A percentile compares a stretch with the other conserved stretches of the same genome.
Conservation (phyloP, 169 alveolate species). For the Pseudocohnilembus persalinus region DNA sequence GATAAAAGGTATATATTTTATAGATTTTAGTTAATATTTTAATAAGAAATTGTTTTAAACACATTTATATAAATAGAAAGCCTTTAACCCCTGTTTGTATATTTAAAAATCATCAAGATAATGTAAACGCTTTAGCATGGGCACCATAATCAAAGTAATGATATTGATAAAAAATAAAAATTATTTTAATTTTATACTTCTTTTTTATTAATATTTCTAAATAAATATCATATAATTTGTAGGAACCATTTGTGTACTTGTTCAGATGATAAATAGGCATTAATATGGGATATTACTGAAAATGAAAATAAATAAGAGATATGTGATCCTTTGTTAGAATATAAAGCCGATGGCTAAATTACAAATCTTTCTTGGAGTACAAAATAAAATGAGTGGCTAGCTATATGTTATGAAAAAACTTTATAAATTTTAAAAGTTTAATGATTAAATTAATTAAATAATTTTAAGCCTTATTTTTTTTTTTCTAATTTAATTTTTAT, state of each 20-base stretch:
- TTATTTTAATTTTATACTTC: not conserved
- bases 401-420: constrained; percentile 1
- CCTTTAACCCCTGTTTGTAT: constrained; percentile 72
- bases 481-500: constrained; percentile 39
- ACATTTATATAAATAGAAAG: constrained; percentile 6
- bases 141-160: constrained; percentile 75
- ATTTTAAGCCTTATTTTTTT: not conserved
- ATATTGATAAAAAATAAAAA: too few relatives aligned
- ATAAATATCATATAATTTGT: not conserved
- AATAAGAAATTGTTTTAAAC: not conserved
- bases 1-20: constrained; percentile 66
- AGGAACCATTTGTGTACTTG: constrained; percentile 78
- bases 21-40: not conserved
- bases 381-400: constrained; percentile 16
- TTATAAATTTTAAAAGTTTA: constrained; percentile 19
- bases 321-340: constrained; percentile 70
- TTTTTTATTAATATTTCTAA: not conserved
- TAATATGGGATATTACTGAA: constrained; percentile 79
- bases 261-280: constrained; percentile 82
- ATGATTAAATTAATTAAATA: not conserved
- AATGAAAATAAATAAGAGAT: constrained; percentile 48
- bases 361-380: constrained; percentile 81
- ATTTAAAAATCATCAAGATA: constrained; percentile 70
- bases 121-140: constrained; percentile 84
- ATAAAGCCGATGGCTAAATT: constrained; percentile 77